Base-by-base conservation (phyloP, 2,329 filamentous ascomycete species). In the Beauveria rudraprayagi region DNA sequence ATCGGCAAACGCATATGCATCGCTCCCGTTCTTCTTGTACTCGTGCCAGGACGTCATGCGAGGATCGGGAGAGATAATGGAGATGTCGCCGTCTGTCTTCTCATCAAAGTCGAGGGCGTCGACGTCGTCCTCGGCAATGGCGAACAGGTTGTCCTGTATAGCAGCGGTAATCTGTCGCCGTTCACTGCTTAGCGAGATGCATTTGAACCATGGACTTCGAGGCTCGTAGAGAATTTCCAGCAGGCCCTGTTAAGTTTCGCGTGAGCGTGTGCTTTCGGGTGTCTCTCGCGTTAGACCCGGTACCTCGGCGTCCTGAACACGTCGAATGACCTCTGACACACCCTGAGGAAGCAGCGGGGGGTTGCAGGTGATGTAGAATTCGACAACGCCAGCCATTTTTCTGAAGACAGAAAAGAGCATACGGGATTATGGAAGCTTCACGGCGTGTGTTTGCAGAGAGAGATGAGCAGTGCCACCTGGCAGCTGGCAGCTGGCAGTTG, bases 311-410 rank as follows among this genome's bases (percentile, higher is more conserved):
- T 43, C 51, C 16, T 61, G 50, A 11, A 61, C 58, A 17, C 43
- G 58, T 40, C 58, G 34, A 3, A 61, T 55, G 8, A 61, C 58
- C n/a, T 61, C 51, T 7, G 58, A 61, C 16, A 61, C 58, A n/a
- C 58, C 58, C 28, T 26, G 43, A 14, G 58, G 58, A 3, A 55
- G 58, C 9, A 61, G 26, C 2, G 51, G 58, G 5, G 58, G 58
- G 51, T 61, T 61, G 51, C 58, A 55, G 3, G 51, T 34, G n/a
- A 61, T 26, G 51, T 55, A 61, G 17, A 55, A 61, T n/a, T 61
- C 58, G 19, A 55, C 17, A 19, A 34, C 11, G 4, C 30, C 43
- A 9, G 26, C 28, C 58, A 60, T 60, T 34, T 8, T 30, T 17
- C 2, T 8, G 30, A 16, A 37, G 11, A 37, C 34, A 37, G 11